Evolutionary conservation across 2,329 filamentous ascomycete species (phyloP), one percentile per base, ranked within the genome.

Genomic region (Alternaria burnsii): DNA sequence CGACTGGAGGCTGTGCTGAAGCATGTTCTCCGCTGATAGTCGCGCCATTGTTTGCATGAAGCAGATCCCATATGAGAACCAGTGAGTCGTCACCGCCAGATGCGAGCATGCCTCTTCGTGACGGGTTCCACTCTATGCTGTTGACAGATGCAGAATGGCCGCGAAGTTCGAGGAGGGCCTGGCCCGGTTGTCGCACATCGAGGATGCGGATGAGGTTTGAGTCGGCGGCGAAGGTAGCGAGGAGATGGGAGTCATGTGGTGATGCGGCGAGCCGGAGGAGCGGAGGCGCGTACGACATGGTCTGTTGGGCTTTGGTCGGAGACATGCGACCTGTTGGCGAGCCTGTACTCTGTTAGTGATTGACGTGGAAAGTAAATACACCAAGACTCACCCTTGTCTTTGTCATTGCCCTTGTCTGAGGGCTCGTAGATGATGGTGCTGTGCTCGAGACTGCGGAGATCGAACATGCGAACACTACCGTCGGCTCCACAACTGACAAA

Each of bases 391-490:
- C 81, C 75, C 73, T 81, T 83, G 42, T 79, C 79, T 28, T 82
- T 72, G 47, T 77, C 75, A 26, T 69, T 82, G 18, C 90, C 89
- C 81, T 97, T 97, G 68, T 93, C 91, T 0, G 92, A 94, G 5
- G 95, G 95, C 79, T 99, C 95, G 78, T 99, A 99, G 66, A 99
- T 99, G 77, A 99, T 99, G 52, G 95, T 99, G 68, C 94, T 97
- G 78, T 99, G 95, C 77, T 99, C 95, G 54, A 99, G 82, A 78
- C 94, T 98, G 74, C 95, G 88, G 62, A 99, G 84, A 79, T 99
- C 95, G 80, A 99, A 99, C 95, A 99, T 99, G 71, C 95, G 89
- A 26, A 99, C 95, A 78, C 94, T 98, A 40, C 95, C 95, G 76
- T 99, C 95, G 57, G 97, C 94, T 52, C 95, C 95, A 78, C 95